phyloP scores from a whole-genome alignment of 768 basidiomycete genomes.

The Pleurotus tuber-regium region DNA sequence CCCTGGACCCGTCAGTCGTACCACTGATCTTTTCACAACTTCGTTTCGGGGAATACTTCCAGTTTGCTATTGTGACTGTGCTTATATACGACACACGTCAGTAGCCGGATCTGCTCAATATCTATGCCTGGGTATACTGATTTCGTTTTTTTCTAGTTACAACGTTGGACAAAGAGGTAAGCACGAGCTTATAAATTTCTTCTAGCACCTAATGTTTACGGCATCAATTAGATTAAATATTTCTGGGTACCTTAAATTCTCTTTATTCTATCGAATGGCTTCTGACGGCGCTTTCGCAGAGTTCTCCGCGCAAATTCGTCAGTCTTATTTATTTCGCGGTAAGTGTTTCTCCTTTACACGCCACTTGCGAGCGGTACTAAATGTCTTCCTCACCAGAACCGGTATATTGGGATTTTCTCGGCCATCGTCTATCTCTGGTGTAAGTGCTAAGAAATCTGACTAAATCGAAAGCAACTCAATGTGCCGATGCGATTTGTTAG shows the following conservation, averaged over 20 bases:
- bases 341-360: not conserved
- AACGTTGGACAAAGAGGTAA: constrained; percentile 9
- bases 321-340: constrained; percentile 7
- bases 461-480: too few relatives aligned
- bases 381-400: not conserved
- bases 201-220: not conserved
- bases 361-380: too few relatives aligned
- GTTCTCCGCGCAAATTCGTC: constrained; percentile 4
- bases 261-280: not conserved
- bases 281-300: not conserved
- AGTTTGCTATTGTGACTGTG: constrained; percentile 1
- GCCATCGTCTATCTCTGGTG: constrained; percentile 7
- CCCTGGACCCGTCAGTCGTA: constrained; percentile 1
- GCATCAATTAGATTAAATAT: constrained; percentile 1
- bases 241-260: not conserved
- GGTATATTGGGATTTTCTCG: constrained; percentile 6
- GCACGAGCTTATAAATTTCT: not conserved
- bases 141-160: not conserved
- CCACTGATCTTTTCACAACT: constrained; percentile 5
- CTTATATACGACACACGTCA: constrained; percentile 2
- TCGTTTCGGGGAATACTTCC: constrained; percentile 6
- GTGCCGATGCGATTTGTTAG: not conserved
- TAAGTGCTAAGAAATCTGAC: too few relatives aligned
- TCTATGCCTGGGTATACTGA: not conserved
- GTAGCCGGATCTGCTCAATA: not conserved